Evolutionary conservation across 2,329 filamentous ascomycete genomes (phyloP).

Genomic region (Alternaria ethzedia): DNA sequence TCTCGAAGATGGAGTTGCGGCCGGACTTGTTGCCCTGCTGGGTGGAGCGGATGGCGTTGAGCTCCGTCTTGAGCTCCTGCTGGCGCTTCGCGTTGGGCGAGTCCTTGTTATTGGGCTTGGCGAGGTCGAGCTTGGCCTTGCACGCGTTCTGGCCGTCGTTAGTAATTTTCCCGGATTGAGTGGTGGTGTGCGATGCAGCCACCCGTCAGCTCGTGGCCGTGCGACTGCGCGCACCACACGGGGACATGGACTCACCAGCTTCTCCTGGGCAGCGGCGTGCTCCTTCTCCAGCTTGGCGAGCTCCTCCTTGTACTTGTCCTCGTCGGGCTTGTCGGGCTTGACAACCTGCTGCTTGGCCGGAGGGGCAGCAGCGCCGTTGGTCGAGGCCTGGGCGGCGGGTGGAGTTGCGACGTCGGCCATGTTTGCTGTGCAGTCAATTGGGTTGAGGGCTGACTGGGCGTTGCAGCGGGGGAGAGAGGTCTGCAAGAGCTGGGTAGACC

Average conservation of each 20-base stretch:
- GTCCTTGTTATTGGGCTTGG: constrained; percentile 81
- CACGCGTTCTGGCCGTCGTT: constrained; percentile 70
- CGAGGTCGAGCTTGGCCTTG: constrained; percentile 86
- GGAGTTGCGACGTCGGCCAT: constrained; percentile 50
- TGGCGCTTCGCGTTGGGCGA: constrained; percentile 82
- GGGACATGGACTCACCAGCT: constrained; percentile 59
- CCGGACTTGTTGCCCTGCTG: constrained; percentile 87
- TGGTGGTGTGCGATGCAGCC: constrained; percentile 16
- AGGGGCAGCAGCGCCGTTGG: constrained; percentile 36
- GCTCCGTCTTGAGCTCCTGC: constrained; percentile 81
- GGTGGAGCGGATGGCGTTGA: constrained; percentile 83
- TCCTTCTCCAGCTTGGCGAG: constrained; percentile 86
- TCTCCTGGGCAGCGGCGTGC: constrained; percentile 77
- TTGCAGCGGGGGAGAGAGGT: constrained; percentile 14
- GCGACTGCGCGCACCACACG: not conserved
- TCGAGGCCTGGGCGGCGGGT: constrained; percentile 42
- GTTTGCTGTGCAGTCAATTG: constrained; percentile 27
- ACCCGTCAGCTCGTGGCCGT: constrained; percentile 13
- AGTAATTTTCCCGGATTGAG: constrained; percentile 6
- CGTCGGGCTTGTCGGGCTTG: constrained; percentile 86
- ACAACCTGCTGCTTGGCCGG: constrained; percentile 49
- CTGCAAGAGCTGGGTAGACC: constrained; percentile 8
- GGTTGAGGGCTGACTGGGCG: constrained; percentile 18
- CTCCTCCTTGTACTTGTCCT: constrained; percentile 79
- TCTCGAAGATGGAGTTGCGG: constrained; percentile 78